Conservation (phyloP, 495 filamentous ascomycete genomes). For the Daldinia grandis region DNA sequence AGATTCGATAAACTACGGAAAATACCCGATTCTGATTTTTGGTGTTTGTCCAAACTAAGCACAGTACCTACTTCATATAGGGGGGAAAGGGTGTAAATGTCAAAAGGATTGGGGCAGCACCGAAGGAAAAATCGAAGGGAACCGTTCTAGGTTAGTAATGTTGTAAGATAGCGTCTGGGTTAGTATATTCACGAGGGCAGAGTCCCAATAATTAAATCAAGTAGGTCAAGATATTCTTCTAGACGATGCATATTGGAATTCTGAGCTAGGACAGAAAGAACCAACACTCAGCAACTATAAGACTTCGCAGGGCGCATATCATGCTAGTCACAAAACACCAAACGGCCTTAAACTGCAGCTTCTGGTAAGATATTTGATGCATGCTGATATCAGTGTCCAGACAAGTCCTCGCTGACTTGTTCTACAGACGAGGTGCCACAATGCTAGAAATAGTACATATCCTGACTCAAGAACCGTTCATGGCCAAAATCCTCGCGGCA, state of each 20-base stretch:
- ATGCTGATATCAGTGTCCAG: not conserved
- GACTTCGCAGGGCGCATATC: not conserved
- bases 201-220: not conserved
- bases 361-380: constrained; percentile 1
- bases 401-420: constrained; percentile 1
- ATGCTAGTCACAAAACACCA: not conserved
- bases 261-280: not conserved
- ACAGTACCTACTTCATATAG: not conserved
- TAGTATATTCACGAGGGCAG: not conserved
- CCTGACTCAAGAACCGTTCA: not conserved
- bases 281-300: not conserved
- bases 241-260: not conserved
- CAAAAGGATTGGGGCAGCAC: not conserved
- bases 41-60: no score
- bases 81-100: not conserved
- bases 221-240: not conserved
- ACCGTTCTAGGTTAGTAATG: not conserved
- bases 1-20: no score
- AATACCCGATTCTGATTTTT: not conserved
- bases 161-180: not conserved
- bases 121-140: no score
- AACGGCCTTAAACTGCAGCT: not conserved
- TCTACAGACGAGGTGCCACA: not conserved
- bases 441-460: not conserved
- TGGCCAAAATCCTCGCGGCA: not conserved